Conservation (phyloP, 2,329 filamentous ascomycete species). For the Gliomastix tumulicola region DNA sequence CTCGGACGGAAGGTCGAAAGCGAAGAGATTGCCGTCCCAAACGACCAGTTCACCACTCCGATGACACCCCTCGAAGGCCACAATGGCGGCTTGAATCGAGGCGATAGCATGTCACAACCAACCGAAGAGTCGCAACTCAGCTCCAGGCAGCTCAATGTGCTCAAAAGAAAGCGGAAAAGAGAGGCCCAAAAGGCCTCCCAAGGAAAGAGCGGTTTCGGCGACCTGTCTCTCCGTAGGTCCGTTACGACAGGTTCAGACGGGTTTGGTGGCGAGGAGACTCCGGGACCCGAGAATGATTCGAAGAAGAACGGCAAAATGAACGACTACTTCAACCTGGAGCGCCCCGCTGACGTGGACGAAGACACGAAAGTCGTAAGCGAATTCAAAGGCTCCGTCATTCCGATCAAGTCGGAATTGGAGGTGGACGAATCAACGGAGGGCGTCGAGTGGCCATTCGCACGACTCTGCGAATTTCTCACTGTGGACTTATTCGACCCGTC, state of each 20-base stretch:
- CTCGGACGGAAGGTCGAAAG: slow-evolving; percentile 80
- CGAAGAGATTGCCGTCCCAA: slow-evolving; percentile 59
- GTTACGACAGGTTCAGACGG: slow-evolving; percentile 56
- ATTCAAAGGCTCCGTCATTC: slow-evolving; percentile 77
- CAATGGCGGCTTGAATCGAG: slow-evolving; percentile 21
- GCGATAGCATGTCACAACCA: slow-evolving; percentile 29
- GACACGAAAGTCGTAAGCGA: slow-evolving; percentile 89
- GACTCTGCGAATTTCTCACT: slow-evolving; percentile 88
- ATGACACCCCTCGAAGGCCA: slow-evolving; percentile 35
- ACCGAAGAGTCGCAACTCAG: slow-evolving; percentile 69
- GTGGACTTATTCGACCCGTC: slow-evolving; percentile 87
- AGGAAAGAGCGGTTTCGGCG: slow-evolving; percentile 83
- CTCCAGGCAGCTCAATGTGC: slow-evolving; percentile 85
- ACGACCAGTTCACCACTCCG: slow-evolving; percentile 35
- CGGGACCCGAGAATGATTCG: slow-evolving; percentile 40
- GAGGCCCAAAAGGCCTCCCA: slow-evolving; percentile 79
- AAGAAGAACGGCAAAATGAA: slow-evolving; percentile 58
- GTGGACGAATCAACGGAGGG: slow-evolving; percentile 71
- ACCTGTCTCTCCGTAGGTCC: slow-evolving; percentile 64
- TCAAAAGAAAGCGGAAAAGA: slow-evolving; percentile 90
- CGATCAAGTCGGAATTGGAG: slow-evolving; percentile 82
- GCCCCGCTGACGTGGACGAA: slow-evolving; percentile 72
- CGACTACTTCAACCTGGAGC: slow-evolving; percentile 89
- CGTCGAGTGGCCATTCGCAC: slow-evolving; percentile 87
- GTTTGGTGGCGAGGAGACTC: slow-evolving; percentile 50